These are phyloP conservation scores for Malus hybrid DNA, from an alignment of 331 rosid genomes.

Conservation along the genomic window DNA sequence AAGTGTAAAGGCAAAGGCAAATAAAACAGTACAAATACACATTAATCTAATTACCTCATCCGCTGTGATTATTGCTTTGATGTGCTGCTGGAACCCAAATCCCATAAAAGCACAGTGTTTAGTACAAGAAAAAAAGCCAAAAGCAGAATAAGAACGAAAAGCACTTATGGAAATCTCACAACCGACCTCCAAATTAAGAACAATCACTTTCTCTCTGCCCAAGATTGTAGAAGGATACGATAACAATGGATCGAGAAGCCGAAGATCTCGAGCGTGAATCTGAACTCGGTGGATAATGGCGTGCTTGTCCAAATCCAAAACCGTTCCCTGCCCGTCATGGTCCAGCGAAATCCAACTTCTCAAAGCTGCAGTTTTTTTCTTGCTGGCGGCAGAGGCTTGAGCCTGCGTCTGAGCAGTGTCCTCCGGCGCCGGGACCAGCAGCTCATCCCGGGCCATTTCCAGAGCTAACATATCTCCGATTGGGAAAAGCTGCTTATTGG, in stretches of 20 bases:
- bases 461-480: not conserved
- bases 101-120: not conserved
- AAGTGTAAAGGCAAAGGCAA: not conserved
- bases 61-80: slow-evolving; percentile 87
- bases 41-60: slow-evolving; percentile 45
- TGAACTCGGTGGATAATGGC: slow-evolving; percentile 72
- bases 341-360: slow-evolving; percentile 75
- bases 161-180: not conserved
- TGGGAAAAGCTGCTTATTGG: not conserved
- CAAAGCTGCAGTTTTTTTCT: slow-evolving; percentile 49
- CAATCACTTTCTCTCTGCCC: slow-evolving; percentile 86
- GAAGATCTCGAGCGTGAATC: slow-evolving; percentile 86
- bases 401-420: slow-evolving; percentile 3
- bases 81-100: slow-evolving; percentile 80
- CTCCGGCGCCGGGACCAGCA: not conserved
- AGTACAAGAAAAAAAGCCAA: not conserved
- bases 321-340: slow-evolving; percentile 41
- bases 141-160: not conserved
- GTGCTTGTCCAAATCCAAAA: slow-evolving; percentile 75
- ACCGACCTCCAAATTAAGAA: slow-evolving; percentile 81
- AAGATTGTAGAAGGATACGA: slow-evolving; percentile 85
- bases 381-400: slow-evolving; percentile 3
- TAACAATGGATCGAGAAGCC: slow-evolving; percentile 77
- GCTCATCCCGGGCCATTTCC: slow-evolving; percentile 19
- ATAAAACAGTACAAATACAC: not conserved